A percentile compares a stretch with the other conserved stretches of the same genome.
Conservation (phyloP, 169 alveolate species). For the Perkinsus olseni region DNA sequence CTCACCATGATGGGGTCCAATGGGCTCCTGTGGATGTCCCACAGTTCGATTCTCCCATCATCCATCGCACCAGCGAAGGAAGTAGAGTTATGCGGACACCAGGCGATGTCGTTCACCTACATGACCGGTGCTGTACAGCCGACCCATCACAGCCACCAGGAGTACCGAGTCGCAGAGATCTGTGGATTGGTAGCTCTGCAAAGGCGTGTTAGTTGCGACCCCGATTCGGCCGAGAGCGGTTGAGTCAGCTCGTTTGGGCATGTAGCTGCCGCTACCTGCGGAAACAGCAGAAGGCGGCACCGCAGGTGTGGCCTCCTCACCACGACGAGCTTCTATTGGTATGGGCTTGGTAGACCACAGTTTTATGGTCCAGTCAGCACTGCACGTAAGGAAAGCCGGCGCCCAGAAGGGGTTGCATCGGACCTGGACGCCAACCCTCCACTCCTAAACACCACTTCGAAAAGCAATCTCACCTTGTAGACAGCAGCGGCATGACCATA, state of each 20-base stretch:
- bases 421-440: not conserved
- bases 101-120: conserved; percentile 41
- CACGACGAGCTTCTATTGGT: conserved; percentile 31
- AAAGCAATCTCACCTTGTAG: conserved; percentile 43
- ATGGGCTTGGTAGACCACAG: conserved; percentile 68
- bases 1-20: conserved; percentile 32
- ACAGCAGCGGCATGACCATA: conserved; percentile 86
- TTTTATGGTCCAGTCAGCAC: conserved; percentile 85
- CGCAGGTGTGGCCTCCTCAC: not conserved
- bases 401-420: conserved; percentile 70
- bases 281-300: not conserved
- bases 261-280: not conserved
- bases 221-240: not conserved
- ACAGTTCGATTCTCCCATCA: conserved; percentile 82
- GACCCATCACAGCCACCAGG: not conserved
- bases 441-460: not conserved
- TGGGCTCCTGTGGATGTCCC: conserved; percentile 68
- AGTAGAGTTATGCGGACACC: conserved; percentile 70
- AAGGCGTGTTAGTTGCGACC: conserved; percentile 3
- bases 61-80: conserved; percentile 68
- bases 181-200: conserved; percentile 38
- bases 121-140: not conserved
- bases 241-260: not conserved
- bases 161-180: conserved; percentile 58
- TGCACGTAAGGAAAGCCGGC: conserved; percentile 65